phyloP scores from a whole-genome alignment of 176 grass and related monocot species.

The Tillandsia fasciculata region DNA sequence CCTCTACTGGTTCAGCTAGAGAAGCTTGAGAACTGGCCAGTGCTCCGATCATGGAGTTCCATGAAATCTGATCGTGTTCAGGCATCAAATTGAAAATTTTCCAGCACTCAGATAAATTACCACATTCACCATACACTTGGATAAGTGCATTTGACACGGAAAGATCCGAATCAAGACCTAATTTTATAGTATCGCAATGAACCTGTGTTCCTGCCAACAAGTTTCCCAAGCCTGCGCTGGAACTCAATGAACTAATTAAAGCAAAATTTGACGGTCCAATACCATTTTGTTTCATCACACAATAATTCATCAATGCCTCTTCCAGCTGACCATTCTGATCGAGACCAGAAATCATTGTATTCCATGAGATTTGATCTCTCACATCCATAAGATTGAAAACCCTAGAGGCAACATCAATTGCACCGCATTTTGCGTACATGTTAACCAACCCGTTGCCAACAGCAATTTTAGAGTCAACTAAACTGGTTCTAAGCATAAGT shows the following conservation, averaged over 20 bases:
- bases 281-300: conserved; percentile 40
- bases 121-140: conserved; percentile 76
- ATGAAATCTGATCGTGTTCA: conserved; percentile 56
- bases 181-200: conserved; percentile 53
- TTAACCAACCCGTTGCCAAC: conserved; percentile 63
- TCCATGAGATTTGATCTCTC: conserved; percentile 73
- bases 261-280: conserved; percentile 53
- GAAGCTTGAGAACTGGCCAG: conserved; percentile 36
- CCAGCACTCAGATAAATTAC: conserved; percentile 41
- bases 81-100: conserved; percentile 52
- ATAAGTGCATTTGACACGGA: conserved; percentile 72
- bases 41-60: conserved; percentile 73
- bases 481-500: conserved; percentile 35
- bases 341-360: conserved; percentile 64
- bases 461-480: conserved; percentile 38
- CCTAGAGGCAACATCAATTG: conserved; percentile 32
- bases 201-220: conserved; percentile 45
- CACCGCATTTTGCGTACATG: conserved; percentile 71
- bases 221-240: conserved; percentile 45
- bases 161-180: conserved; percentile 55
- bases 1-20: conserved; percentile 28
- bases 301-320: conserved; percentile 42
- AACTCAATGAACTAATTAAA: conserved; percentile 65
- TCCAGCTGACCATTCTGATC: conserved; percentile 55
- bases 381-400: conserved; percentile 41